A percentile compares a stretch with the other conserved stretches of the same genome.
Evolutionary conservation across 177 flowering plant species (phyloP).

Genomic region (Vitis hybrid): DNA sequence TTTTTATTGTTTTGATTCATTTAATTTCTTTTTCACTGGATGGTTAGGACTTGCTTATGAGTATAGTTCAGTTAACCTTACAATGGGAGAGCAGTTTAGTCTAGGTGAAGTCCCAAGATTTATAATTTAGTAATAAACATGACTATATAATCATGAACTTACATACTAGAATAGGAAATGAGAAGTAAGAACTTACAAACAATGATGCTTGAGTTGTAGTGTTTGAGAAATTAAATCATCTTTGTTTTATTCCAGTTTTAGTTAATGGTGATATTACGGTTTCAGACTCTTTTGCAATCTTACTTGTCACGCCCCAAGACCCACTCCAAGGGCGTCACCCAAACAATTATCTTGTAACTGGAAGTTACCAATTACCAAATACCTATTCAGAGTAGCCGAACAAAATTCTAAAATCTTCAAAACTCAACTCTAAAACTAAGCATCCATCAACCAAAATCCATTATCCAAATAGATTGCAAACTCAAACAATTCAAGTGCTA

Average conservation of each 20-base stretch:
- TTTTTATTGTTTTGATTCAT: not conserved
- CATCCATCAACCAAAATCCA: too few relatives aligned
- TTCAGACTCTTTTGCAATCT: conserved; percentile 62
- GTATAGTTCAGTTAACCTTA: conserved; percentile 51
- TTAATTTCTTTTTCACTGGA: not conserved
- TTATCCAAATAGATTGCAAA: too few relatives aligned
- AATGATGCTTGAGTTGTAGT: conserved; percentile 31
- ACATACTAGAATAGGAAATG: too few relatives aligned
- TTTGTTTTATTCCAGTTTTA: conserved; percentile 54
- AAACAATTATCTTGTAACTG: too few relatives aligned
- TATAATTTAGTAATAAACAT: not conserved
- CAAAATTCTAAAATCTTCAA: too few relatives aligned
- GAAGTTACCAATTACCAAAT: too few relatives aligned
- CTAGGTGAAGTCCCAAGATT: conserved; percentile 38
- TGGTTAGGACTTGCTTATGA: conserved; percentile 47
- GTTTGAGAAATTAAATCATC: conserved; percentile 56
- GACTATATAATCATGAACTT: too few relatives aligned
- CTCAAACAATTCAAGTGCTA: too few relatives aligned
- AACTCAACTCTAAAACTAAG: too few relatives aligned
- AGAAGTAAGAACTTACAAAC: not conserved
- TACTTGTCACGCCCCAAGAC: conserved; percentile 2
- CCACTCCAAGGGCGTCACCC: too few relatives aligned
- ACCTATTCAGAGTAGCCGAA: too few relatives aligned
- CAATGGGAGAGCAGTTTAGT: conserved; percentile 52
- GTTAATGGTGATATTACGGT: conserved; percentile 59